These are phyloP conservation scores for Fusarium chlamydosporum DNA, from an alignment of 2,329 filamentous ascomycete species.

Conservation along the genomic window DNA sequence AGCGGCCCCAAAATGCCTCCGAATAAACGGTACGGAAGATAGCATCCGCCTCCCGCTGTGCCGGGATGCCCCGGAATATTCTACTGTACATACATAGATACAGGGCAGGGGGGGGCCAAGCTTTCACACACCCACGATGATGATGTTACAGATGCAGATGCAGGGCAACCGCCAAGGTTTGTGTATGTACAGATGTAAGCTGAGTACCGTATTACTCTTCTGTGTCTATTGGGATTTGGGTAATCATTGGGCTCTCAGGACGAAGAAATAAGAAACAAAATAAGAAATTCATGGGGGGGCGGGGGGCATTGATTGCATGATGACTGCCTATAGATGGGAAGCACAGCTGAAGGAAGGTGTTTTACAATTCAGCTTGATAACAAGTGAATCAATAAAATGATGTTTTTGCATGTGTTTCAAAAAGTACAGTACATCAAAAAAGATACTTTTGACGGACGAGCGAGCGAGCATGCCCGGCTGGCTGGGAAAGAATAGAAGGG, in stretches of 20 bases:
- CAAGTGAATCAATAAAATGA: constrained; percentile 7
- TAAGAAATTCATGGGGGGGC: constrained; percentile 5
- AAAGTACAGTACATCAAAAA: background rate
- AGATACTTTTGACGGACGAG: constrained; percentile 4
- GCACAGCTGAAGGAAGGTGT: background rate
- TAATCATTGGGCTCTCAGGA: constrained; percentile 3
- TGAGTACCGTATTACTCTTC: constrained; percentile 1
- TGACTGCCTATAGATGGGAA: background rate
- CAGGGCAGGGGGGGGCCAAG: no score
- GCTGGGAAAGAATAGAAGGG: background rate
- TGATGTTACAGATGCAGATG: constrained; percentile 21
- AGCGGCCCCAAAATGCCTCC: constrained; percentile 28
- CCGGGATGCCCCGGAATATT: constrained; percentile 42
- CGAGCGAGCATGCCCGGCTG: constrained; percentile 4
- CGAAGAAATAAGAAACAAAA: background rate
- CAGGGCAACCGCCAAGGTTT: constrained; percentile 30
- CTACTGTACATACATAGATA: no score
- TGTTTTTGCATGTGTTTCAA: background rate
- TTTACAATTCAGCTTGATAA: constrained; percentile 1
- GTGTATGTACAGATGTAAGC: constrained; percentile 8
- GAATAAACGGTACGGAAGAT: constrained; percentile 38
- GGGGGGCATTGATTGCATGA: background rate
- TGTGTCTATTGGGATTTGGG: background rate
- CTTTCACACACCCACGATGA: constrained; percentile 13
- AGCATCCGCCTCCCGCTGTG: constrained; percentile 32